Conservation (phyloP, 768 basidiomycete genomes). For the Scleroderma bovista region DNA sequence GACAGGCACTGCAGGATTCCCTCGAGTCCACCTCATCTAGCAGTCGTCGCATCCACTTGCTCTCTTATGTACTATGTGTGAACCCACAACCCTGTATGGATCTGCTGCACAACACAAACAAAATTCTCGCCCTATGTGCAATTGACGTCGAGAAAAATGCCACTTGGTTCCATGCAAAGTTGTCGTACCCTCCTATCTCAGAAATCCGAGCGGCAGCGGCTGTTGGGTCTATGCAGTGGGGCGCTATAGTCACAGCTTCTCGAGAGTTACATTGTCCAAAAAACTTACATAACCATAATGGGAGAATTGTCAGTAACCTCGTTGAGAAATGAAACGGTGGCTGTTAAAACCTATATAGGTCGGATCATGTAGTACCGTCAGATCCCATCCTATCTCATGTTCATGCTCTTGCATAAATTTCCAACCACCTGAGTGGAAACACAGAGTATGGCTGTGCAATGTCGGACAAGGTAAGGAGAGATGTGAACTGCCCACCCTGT, state of each 20-base stretch:
- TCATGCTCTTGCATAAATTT: constrained; percentile 34
- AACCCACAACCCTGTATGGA: too few relatives aligned
- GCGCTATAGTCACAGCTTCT: background rate
- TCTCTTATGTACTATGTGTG: too few relatives aligned
- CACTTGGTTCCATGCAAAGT: too few relatives aligned
- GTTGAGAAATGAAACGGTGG: background rate
- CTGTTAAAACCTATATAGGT: constrained; percentile 30
- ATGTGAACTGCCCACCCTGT: constrained; percentile 32
- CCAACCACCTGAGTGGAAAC: constrained; percentile 41
- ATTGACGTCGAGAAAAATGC: too few relatives aligned
- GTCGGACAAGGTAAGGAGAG: background rate
- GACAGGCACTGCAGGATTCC: too few relatives aligned
- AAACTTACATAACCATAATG: constrained; percentile 14
- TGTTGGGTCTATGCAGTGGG: background rate
- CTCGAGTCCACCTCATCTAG: too few relatives aligned
- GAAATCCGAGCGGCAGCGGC: too few relatives aligned
- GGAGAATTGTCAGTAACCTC: background rate
- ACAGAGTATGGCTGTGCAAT: background rate
- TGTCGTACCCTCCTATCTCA: too few relatives aligned
- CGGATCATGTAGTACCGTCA: constrained; percentile 36
- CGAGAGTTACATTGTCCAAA: constrained; percentile 16
- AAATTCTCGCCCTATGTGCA: too few relatives aligned
- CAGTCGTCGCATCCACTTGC: too few relatives aligned
- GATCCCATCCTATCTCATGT: constrained; percentile 31
- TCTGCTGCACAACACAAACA: too few relatives aligned